A percentile compares a stretch with the other conserved stretches of the same genome.
Evolutionary conservation across 106 monocot species (phyloP).

Genomic region (Chionographis japonica): DNA sequence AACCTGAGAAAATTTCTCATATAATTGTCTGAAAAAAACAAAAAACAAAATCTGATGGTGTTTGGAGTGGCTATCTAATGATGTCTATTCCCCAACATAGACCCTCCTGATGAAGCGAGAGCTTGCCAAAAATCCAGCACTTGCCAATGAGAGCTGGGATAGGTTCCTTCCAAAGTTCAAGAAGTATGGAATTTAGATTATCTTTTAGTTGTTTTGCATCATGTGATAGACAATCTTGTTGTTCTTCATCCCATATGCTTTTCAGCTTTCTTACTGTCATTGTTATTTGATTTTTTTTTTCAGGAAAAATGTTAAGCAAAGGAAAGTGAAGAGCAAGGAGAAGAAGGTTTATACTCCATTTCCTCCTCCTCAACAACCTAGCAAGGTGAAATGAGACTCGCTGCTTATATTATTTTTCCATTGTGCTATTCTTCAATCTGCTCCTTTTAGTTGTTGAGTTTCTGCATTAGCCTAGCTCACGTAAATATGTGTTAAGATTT

Average conservation of each 20-base stretch:
- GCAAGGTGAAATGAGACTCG: slow-evolving; percentile 59
- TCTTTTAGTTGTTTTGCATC: too few species aligned
- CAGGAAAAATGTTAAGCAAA: slow-evolving; percentile 97
- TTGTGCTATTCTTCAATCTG: too few species aligned
- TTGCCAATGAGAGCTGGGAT: slow-evolving; percentile 96
- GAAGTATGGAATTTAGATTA: slow-evolving; percentile 46
- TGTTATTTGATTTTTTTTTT: slow-evolving; percentile 6
- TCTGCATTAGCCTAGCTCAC: too few species aligned
- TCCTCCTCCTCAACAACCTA: slow-evolving; percentile 95
- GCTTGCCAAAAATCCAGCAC: slow-evolving; percentile 85
- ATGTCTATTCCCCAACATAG: slow-evolving; percentile 26
- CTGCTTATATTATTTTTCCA: not conserved
- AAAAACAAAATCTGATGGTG: not conserved
- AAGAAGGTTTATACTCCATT: slow-evolving; percentile 99
- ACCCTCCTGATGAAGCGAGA: slow-evolving; percentile 91
- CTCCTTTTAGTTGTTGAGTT: too few species aligned
- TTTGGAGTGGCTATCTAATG: slow-evolving; percentile 2
- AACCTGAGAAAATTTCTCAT: not conserved
- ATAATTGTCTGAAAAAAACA: not conserved
- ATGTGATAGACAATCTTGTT: not conserved
- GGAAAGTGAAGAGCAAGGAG: slow-evolving; percentile 74
- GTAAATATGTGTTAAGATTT: too few species aligned
- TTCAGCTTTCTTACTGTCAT: not conserved
- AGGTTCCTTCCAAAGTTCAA: slow-evolving; percentile 97
- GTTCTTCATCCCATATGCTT: not conserved